A percentile compares a stretch with the other conserved stretches of the same genome.
Evolutionary conservation across 495 filamentous ascomycete species (phyloP).

Genomic region (Talaromyces proteolyticus): DNA sequence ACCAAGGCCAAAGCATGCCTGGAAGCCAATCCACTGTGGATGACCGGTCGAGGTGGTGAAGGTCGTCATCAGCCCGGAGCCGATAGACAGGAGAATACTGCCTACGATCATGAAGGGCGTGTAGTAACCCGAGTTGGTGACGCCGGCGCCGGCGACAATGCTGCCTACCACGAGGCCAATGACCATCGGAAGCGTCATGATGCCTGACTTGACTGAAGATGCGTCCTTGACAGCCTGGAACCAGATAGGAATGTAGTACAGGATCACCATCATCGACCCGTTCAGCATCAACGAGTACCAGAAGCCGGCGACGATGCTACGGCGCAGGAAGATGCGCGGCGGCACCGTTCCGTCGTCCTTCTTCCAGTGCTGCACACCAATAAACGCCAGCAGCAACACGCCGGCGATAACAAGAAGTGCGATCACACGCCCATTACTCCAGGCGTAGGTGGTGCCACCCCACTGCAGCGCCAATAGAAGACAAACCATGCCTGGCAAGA

Average conservation of each 20-base stretch:
- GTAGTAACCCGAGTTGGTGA: constrained; percentile 17
- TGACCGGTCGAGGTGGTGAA: constrained; percentile 43
- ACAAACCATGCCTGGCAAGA: constrained; percentile 27
- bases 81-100: constrained; percentile 20
- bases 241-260: constrained; percentile 28
- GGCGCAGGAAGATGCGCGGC: constrained; percentile 22
- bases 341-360: constrained; percentile 22
- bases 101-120: constrained; percentile 25
- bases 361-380: constrained; percentile 16
- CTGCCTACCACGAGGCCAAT: constrained; percentile 2
- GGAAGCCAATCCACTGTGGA: constrained; percentile 26
- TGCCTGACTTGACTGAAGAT: constrained; percentile 20
- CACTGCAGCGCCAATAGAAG: constrained; percentile 35
- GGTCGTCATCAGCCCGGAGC: constrained; percentile 32
- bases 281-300: constrained; percentile 8
- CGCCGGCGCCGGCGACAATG: constrained; percentile 7
- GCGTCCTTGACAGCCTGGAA: constrained; percentile 28
- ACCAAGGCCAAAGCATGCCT: constrained; percentile 51
- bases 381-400: constrained; percentile 17
- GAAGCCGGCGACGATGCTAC: constrained; percentile 14
- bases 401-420: constrained; percentile 23
- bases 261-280: constrained; percentile 13
- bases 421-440: constrained; percentile 29
- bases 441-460: constrained; percentile 37
- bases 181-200: constrained; percentile 22